phyloP scores from a whole-genome alignment of 1,284 basidiomycete genomes.

The Schizophyllum amplum region DNA sequence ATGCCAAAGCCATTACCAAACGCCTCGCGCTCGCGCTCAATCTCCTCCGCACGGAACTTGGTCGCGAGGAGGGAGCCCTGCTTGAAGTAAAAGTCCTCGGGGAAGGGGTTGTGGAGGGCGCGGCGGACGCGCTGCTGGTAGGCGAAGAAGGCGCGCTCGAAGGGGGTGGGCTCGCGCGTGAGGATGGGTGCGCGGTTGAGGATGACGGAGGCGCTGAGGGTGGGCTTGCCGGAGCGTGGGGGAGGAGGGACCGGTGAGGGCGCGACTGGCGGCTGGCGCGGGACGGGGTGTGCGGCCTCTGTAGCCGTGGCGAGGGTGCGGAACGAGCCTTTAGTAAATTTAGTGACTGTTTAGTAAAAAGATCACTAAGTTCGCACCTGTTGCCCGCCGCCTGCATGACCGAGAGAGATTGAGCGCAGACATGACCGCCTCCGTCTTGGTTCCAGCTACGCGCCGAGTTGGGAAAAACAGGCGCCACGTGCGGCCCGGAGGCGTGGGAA shows the following conservation, averaged over 20 bases:
- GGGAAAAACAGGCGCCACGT: neutral
- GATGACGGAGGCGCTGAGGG: conserved; percentile 52
- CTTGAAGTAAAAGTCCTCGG: conserved; percentile 93
- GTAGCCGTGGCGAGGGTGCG: conserved; percentile 14
- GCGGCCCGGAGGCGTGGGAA: neutral
- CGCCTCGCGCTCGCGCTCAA: conserved; percentile 56
- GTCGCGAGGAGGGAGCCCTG: conserved; percentile 83
- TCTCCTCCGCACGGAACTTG: conserved; percentile 71
- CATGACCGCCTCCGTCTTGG: neutral
- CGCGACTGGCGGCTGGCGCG: neutral
- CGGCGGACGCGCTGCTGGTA: conserved; percentile 83
- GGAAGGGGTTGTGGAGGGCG: conserved; percentile 84
- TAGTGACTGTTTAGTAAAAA: neutral
- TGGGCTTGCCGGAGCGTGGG: conserved; percentile 17
- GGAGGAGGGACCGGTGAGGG: neutral
- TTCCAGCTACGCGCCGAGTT: conserved; percentile 7
- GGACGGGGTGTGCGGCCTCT: conserved; percentile 16
- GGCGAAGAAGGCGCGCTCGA: conserved; percentile 81
- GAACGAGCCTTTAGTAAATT: conserved; percentile 1
- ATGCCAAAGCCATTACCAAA: conserved; percentile 57
- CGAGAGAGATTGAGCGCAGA: neutral
- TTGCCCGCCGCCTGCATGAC: neutral
- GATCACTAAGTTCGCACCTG: neutral
- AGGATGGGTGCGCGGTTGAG: conserved; percentile 82
- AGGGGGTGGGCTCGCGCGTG: conserved; percentile 66